Evolutionary conservation across 2,329 filamentous ascomycete species (phyloP).

Genomic region (Neofusicoccum laricinum): DNA sequence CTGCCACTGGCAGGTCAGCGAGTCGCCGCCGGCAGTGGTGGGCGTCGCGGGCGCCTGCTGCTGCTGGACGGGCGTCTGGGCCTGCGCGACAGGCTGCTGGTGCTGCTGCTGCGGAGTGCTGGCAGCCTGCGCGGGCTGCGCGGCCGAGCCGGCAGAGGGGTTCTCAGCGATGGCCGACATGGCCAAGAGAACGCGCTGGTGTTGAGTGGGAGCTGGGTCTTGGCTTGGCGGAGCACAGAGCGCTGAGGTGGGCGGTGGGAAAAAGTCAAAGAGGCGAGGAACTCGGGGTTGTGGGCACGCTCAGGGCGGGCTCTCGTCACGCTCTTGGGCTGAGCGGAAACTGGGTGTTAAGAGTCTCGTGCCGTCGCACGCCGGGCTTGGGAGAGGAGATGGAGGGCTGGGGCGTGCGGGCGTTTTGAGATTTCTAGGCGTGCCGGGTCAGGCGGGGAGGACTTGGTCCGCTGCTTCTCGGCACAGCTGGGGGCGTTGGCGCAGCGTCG

Average conservation of each 20-base stretch:
- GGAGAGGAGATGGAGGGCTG: constrained; percentile 11
- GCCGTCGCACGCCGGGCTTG: constrained; percentile 11
- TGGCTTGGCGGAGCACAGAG: constrained; percentile 18
- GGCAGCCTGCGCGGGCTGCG: constrained; percentile 1
- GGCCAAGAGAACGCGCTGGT: constrained; percentile 15
- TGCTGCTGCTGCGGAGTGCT: constrained; percentile 12
- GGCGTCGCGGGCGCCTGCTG: constrained; percentile 14
- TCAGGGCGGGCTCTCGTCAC: not conserved
- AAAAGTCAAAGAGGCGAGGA: not conserved
- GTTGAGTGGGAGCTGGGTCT: constrained; percentile 11
- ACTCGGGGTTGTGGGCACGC: not conserved
- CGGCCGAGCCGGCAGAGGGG: not conserved
- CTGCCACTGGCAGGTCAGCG: constrained; percentile 59
- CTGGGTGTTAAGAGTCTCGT: constrained; percentile 13
- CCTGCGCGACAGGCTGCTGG: not conserved
- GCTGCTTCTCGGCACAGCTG: constrained; percentile 15
- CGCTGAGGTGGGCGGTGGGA: not conserved
- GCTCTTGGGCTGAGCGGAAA: constrained; percentile 2
- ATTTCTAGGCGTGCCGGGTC: constrained; percentile 17
- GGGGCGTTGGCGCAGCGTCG: constrained; percentile 7
- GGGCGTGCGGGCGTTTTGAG: constrained; percentile 17
- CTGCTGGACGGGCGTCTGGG: not conserved
- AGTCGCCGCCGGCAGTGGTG: constrained; percentile 37
- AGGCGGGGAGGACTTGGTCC: constrained; percentile 19
- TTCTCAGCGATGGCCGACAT: constrained; percentile 17